Base-by-base conservation (phyloP, 805 yeast genomes). In the Myxozyma monticola region DNA sequence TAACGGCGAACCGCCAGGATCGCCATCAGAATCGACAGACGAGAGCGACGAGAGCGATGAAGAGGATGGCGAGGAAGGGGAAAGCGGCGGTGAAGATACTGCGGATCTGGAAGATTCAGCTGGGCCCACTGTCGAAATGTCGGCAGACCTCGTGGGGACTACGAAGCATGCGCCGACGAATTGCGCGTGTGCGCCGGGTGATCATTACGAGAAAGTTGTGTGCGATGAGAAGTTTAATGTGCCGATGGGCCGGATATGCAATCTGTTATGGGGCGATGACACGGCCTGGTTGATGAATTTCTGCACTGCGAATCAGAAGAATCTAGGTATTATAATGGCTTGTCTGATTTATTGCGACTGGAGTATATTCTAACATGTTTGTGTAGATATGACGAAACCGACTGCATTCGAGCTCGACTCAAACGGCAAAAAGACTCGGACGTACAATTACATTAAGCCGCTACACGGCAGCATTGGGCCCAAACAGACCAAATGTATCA, bases 401-500 rank as follows among this genome's bases (percentile, higher is more conserved):
- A 40, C 59, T 1, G 39, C 48, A 10, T 54, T 44, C 20, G 48
- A 24, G 28, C 20, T 47, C 12, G 39, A 48, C 28, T 45, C 57
- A 14, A 44, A 49, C 20, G 68, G 68, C 36, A 60, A 61, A 47
- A 41, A 61, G 54, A 8, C 67, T 59, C 54, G 71, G 56, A 48
- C 62, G 59, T 48, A 65, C 62, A 48, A 77, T 3, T 93, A 90
- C 67, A 76, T 78, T 42, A 87, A 87, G 67, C 88, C 84, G 0
- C 73, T 93, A 49, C 80, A 82, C 45, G 89, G 79, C 45, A 78
- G 96, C 0, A 81, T 93, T 31, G 99, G 99, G 0, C 99, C 99
- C 10, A 89, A 88, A 61, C 88, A 91, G 21, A 90, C 99, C 2
- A 80, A 76, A 49, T 87, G 95, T 65, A 52, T 70, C n/a, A 80